Conservation (phyloP, 148 eudicot genomes). For the Tetragonia tetragonoides region DNA sequence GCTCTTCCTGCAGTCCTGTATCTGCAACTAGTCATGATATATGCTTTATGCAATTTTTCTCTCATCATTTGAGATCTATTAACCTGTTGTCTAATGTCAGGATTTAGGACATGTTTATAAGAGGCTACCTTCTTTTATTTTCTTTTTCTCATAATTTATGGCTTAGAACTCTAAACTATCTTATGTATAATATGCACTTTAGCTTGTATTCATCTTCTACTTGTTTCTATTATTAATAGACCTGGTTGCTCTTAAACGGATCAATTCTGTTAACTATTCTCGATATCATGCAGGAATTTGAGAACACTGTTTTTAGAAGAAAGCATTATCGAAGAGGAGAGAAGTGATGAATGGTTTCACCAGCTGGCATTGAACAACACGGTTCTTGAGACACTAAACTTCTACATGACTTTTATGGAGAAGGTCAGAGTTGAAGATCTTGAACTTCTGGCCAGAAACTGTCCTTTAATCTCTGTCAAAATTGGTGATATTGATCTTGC, state of each 20-base stretch:
- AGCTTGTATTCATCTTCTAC: background rate
- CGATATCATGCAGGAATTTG: constrained; percentile 47
- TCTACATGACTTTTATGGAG: constrained; percentile 71
- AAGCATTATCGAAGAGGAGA: constrained; percentile 66
- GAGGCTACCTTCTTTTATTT: background rate
- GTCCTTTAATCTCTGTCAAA: constrained; percentile 74
- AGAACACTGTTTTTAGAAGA: constrained; percentile 75
- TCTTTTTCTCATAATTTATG: background rate
- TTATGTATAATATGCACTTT: background rate
- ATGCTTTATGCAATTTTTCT: background rate
- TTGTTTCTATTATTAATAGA: constrained; percentile 2
- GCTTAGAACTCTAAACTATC: background rate
- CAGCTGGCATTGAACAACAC: constrained; percentile 71
- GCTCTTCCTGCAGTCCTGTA: background rate
- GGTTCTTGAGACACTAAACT: constrained; percentile 71
- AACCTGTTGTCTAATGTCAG: background rate
- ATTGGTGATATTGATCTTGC: constrained; percentile 64
- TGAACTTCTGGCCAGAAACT: constrained; percentile 64
- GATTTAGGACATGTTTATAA: background rate
- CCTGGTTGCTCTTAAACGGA: constrained; percentile 20
- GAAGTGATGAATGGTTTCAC: constrained; percentile 73
- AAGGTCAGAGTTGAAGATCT: constrained; percentile 57
- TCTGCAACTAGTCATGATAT: background rate
- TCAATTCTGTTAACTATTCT: background rate
- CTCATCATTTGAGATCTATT: background rate